These are phyloP conservation scores for Macrophomina tecta DNA, from an alignment of 2,329 filamentous ascomycete genomes.

Conservation along the genomic window DNA sequence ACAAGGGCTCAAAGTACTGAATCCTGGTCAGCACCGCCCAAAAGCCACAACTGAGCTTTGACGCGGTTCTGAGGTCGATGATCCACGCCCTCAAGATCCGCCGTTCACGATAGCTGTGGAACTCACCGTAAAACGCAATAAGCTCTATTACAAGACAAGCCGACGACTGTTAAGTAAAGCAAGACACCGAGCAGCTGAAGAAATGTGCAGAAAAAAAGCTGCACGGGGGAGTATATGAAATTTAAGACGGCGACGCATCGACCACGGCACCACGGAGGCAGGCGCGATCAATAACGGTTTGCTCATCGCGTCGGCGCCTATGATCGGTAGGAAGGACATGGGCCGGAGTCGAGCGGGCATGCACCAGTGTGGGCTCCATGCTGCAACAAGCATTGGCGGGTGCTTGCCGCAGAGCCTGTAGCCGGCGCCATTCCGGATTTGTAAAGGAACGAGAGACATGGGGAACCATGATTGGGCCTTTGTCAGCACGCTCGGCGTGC, in stretches of 20 bases:
- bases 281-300: constrained; percentile 19
- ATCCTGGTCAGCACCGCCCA: background rate
- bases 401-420: constrained; percentile 23
- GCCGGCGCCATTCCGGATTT: constrained; percentile 5
- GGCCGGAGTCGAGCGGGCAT: background rate
- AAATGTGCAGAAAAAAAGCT: background rate
- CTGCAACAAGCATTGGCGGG: constrained; percentile 20
- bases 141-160: background rate
- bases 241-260: background rate
- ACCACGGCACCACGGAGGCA: background rate
- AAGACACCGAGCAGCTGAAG: background rate
- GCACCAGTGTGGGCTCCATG: background rate
- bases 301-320: background rate
- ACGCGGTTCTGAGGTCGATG: background rate
- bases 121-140: background rate
- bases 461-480: background rate
- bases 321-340: background rate
- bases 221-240: background rate
- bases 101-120: background rate
- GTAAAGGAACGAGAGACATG: background rate
- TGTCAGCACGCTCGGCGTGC: constrained; percentile 1
- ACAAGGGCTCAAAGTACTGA: background rate
- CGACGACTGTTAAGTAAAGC: too few species aligned
- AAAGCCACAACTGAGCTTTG: background rate
- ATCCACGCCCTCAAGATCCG: background rate